Percentiles rank a stretch among this genome's conserved stretches.
These are phyloP conservation scores for Erysimum cheiri DNA, from an alignment of 441 rosid species.

Conservation along the genomic window DNA sequence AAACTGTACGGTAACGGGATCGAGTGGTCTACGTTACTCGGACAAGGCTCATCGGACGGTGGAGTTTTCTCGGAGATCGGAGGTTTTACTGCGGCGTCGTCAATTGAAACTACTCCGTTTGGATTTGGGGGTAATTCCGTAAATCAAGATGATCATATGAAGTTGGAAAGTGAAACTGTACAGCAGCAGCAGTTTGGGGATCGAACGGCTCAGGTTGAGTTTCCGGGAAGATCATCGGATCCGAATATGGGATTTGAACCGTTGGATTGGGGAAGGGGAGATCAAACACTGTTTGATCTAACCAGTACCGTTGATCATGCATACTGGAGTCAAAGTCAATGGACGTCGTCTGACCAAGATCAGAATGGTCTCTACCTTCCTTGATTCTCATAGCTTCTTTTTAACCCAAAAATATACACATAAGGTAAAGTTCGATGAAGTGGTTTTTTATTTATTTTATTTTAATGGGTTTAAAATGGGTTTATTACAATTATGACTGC, in stretches of 20 bases:
- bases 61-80: constrained; percentile 82
- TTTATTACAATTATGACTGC: constrained; percentile 44
- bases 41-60: constrained; percentile 58
- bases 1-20: constrained; percentile 50
- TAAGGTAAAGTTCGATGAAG: constrained; percentile 41
- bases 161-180: constrained; percentile 42
- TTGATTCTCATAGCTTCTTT: constrained; percentile 44
- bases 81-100: constrained; percentile 52
- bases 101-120: constrained; percentile 55
- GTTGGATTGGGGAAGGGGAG: constrained; percentile 81
- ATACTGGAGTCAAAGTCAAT: constrained; percentile 83
- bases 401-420: constrained; percentile 32
- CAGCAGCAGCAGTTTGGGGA: constrained; percentile 48
- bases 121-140: constrained; percentile 48
- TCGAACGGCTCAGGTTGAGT: constrained; percentile 50
- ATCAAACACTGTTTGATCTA: constrained; percentile 70
- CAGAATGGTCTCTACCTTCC: constrained; percentile 70
- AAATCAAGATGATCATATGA: constrained; percentile 44
- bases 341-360: constrained; percentile 65
- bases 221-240: constrained; percentile 36
- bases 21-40: constrained; percentile 56
- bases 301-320: constrained; percentile 66
- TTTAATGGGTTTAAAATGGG: constrained; percentile 33
- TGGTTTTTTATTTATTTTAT: constrained; percentile 29
- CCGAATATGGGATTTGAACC: constrained; percentile 59